Base-by-base conservation (phyloP, 192 early-diverging fungal species). In the Podila horticola region DNA sequence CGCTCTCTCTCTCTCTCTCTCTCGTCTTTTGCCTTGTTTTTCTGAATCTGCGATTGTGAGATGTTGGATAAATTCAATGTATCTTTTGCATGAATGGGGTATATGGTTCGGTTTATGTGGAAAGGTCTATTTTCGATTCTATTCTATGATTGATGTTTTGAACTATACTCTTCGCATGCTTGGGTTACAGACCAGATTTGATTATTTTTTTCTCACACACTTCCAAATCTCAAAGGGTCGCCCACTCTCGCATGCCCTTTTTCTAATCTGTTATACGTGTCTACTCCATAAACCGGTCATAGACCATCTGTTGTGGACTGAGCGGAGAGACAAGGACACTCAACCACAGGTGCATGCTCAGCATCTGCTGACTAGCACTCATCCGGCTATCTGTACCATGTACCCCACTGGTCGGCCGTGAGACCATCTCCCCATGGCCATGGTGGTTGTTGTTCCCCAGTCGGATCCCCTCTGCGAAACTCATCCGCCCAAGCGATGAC, bases 261-360 rank as follows among this genome's bases (percentile, higher is more conserved):
- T 34, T 30, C 34, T 34, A 63, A 63, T 17, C 0, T 19, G 11
- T 26, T 19, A 29, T 13, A n/a, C 5, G 0, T 62, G 17, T 59
- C n/a, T 61, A 63, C 15, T 75, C 74, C 41, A 69, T 34, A 36
- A 67, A 63, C 17, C 57, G 69, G 60, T 79, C 75, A 26, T 79
- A 69, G 45, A 64, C 63, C 69, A 79, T 79, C 20, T 72, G 69
- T 17, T 79, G 69, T 30, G 75, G 75, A 34, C 75, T 79, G 3
- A 79, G 29, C n/a, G 75, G 75, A 5, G 75, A 79, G 41, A 79
- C 75, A 28, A 79, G 41, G 7, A 79, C 31, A 38, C 70, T 79
- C 48, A 79, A 66, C 75, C 75, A 79, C 29, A 79, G 75, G 12
- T 79, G 75, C 75, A 79, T 79, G 61, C 75, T 72, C 49, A 79